phyloP scores from a whole-genome alignment of 345 rosid species.

The Firmiana major region DNA sequence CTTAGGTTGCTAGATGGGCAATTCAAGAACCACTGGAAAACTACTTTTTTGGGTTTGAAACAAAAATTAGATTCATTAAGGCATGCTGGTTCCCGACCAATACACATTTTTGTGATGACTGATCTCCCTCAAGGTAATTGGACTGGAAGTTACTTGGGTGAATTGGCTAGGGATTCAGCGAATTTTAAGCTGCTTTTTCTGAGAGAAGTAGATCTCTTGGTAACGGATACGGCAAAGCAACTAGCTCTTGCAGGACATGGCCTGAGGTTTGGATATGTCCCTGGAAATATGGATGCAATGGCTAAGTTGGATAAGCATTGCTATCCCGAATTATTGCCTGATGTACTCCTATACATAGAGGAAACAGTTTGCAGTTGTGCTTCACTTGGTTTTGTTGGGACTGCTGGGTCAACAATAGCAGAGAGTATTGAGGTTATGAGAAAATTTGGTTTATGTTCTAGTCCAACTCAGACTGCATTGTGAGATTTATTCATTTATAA shows the following conservation, averaged over 20 bases:
- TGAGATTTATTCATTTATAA: neutral
- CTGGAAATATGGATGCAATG: constrained; percentile 23
- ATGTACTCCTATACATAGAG: constrained; percentile 68
- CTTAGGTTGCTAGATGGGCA: constrained; percentile 92
- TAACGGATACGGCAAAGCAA: constrained; percentile 41
- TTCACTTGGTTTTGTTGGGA: constrained; percentile 89
- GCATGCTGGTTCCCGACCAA: constrained; percentile 29
- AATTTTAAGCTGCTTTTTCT: constrained; percentile 56
- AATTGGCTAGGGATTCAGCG: constrained; percentile 48
- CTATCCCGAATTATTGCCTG: constrained; percentile 33
- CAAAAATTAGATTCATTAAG: constrained; percentile 62
- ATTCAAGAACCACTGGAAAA: constrained; percentile 86
- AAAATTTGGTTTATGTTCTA: constrained; percentile 47
- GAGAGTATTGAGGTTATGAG: constrained; percentile 74
- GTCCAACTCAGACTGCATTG: constrained; percentile 6
- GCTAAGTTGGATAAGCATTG: constrained; percentile 41
- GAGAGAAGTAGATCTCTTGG: constrained; percentile 51
- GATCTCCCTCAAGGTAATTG: constrained; percentile 87
- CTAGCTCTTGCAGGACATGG: constrained; percentile 49
- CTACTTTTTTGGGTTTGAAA: constrained; percentile 55
- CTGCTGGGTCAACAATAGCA: constrained; percentile 90
- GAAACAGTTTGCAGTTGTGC: constrained; percentile 91
- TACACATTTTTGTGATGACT: constrained; percentile 80
- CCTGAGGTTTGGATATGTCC: constrained; percentile 39
- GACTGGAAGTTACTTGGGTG: constrained; percentile 76